Conservation (phyloP, 495 filamentous ascomycete genomes). For the Pseudevernia furfuracea region DNA sequence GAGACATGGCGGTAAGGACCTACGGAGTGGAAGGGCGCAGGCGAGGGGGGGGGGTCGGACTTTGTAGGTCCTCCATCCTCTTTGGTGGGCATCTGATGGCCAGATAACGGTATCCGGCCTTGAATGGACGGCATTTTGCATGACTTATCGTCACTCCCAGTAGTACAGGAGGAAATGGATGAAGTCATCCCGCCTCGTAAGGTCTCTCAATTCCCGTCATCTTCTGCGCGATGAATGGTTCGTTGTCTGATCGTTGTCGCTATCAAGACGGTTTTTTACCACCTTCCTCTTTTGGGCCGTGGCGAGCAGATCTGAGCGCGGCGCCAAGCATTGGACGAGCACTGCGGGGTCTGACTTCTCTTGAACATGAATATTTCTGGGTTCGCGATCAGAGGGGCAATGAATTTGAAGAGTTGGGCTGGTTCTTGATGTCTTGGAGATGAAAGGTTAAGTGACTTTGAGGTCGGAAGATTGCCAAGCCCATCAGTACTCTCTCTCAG, state of each 20-base stretch:
- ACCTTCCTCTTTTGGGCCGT: slow-evolving; percentile 14
- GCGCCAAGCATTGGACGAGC: too few relatives aligned
- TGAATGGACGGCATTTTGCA: not conserved
- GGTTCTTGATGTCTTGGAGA: too few relatives aligned
- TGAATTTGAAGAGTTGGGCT: too few relatives aligned
- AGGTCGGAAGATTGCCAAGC: too few relatives aligned
- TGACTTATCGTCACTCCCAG: not conserved
- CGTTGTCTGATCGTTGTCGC: not conserved
- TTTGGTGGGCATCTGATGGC: not conserved
- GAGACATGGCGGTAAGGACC: not conserved
- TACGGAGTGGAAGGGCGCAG: not conserved
- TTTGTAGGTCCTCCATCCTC: not conserved
- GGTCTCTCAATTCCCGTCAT: not conserved
- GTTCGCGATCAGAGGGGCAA: too few relatives aligned
- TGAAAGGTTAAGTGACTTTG: too few relatives aligned
- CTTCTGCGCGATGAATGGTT: not conserved
- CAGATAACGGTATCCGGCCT: slow-evolving; percentile 6
- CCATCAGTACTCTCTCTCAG: too few relatives aligned
- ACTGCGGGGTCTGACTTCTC: too few relatives aligned
- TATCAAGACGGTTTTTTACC: slow-evolving; percentile 7
- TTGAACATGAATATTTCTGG: too few relatives aligned
- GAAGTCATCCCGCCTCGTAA: slow-evolving; percentile 7
- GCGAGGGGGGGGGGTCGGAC: too few relatives aligned
- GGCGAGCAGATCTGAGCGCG: not conserved
- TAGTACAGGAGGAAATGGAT: not conserved